A percentile compares a stretch with the other conserved stretches of the same genome.
These are phyloP conservation scores for Alternaria arbusti DNA, from an alignment of 2,329 filamentous ascomycete genomes.

Conservation along the genomic window DNA sequence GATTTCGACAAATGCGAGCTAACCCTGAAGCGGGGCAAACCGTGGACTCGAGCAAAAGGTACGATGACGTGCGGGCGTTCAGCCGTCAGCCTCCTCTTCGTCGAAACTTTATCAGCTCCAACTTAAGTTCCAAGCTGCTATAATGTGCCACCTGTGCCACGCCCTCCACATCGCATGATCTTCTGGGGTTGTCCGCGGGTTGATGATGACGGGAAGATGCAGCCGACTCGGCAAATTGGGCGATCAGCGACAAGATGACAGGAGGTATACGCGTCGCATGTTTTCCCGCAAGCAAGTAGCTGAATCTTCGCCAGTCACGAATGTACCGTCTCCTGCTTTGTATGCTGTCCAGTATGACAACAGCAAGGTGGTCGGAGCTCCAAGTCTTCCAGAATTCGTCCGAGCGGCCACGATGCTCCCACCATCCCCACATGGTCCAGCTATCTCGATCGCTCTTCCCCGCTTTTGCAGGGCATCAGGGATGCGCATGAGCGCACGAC, in stretches of 20 bases:
- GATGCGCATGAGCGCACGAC: background rate
- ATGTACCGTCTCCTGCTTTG: background rate
- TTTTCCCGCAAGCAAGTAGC: background rate
- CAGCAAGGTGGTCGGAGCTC: background rate
- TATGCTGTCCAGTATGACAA: background rate
- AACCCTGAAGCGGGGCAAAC: background rate
- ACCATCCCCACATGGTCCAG: constrained; percentile 1
- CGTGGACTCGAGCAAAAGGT: background rate
- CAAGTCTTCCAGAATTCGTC: constrained; percentile 13
- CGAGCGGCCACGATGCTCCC: background rate
- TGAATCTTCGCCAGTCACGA: background rate
- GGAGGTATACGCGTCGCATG: background rate
- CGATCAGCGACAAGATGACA: background rate
- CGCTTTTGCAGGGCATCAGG: constrained; percentile 15
- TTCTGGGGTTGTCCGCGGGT: background rate
- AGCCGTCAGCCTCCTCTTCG: background rate
- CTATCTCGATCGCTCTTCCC: constrained; percentile 14
- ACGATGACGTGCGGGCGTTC: background rate
- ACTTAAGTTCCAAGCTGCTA: background rate
- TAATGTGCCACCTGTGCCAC: background rate
- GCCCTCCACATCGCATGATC: background rate
- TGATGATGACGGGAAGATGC: background rate
- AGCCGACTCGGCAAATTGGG: background rate
- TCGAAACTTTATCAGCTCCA: background rate
- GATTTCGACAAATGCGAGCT: background rate